Evolutionary conservation across 139 green algal species (phyloP).

Genomic region (Chlamydomonas sphaeroides): DNA sequence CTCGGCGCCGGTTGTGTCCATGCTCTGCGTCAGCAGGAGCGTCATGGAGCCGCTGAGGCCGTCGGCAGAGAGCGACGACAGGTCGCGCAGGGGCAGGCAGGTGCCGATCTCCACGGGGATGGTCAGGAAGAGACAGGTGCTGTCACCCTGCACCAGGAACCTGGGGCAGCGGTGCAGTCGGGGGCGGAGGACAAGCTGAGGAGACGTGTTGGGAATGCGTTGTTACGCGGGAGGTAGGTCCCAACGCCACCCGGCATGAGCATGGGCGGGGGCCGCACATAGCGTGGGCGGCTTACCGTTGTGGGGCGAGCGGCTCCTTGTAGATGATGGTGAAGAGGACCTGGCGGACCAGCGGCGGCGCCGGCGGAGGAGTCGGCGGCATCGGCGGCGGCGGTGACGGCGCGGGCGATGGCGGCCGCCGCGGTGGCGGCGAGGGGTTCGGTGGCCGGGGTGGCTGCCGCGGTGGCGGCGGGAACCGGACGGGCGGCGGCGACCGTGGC

Average conservation of each 20-base stretch:
- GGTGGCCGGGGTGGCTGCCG: neutral
- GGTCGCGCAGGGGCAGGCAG: neutral
- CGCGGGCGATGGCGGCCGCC: too few species aligned
- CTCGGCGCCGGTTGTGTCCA: too few species aligned
- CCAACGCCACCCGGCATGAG: too few species aligned
- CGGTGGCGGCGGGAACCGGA: neutral
- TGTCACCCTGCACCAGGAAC: neutral
- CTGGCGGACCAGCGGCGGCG: neutral
- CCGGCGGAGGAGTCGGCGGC: neutral
- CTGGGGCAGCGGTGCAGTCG: neutral
- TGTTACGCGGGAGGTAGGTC: too few species aligned
- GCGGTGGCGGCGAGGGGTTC: neutral
- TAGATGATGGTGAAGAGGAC: neutral
- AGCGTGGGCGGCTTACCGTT: too few species aligned
- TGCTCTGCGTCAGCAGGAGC: neutral
- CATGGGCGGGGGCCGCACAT: neutral
- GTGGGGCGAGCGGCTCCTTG: neutral
- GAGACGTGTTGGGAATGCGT: too few species aligned
- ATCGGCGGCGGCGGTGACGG: neutral
- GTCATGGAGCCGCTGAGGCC: neutral
- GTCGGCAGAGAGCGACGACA: neutral
- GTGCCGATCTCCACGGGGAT: neutral
- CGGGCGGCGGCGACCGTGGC: neutral
- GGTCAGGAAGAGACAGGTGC: conserved; percentile 21
- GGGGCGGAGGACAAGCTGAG: neutral